phyloP scores from a whole-genome alignment of 352 stramenopile species.

The Lagenidium giganteum region DNA sequence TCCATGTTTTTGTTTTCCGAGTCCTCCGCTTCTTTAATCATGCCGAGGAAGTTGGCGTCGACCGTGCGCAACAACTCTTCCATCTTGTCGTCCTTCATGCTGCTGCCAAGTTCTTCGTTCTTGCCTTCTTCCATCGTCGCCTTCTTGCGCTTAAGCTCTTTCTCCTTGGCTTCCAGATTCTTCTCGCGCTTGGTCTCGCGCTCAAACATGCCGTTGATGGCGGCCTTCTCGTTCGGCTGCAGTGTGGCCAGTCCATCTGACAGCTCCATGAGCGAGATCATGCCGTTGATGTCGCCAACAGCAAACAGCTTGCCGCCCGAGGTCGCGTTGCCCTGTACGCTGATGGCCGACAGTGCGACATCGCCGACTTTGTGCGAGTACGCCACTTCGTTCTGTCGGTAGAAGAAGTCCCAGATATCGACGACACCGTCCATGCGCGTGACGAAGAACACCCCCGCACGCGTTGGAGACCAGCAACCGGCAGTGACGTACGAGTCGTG shows the following conservation, averaged over 20 bases:
- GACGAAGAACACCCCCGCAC: slow-evolving; percentile 96
- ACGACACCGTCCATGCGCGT: slow-evolving; percentile 95
- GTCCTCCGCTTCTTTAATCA: slow-evolving; percentile 96
- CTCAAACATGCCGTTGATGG: slow-evolving; percentile 96
- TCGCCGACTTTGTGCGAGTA: slow-evolving; percentile 97
- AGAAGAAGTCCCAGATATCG: slow-evolving; percentile 98
- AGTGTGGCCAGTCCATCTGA: slow-evolving; percentile 89
- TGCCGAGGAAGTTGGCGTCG: slow-evolving; percentile 92
- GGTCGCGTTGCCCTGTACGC: slow-evolving; percentile 89
- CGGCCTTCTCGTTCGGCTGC: slow-evolving; percentile 93
- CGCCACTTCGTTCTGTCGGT: slow-evolving; percentile 95
- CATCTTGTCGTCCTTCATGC: slow-evolving; percentile 91
- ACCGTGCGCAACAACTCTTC: slow-evolving; percentile 91
- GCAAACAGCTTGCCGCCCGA: slow-evolving; percentile 91
- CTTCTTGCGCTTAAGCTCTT: slow-evolving; percentile 84
- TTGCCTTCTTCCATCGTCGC: slow-evolving; percentile 79
- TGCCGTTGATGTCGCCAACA: slow-evolving; percentile 94
- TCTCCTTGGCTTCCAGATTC: slow-evolving; percentile 89
- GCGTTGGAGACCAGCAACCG: slow-evolving; percentile 95
- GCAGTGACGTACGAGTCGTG: slow-evolving; percentile 94
- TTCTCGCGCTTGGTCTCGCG: slow-evolving; percentile 96
- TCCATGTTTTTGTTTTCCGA: slow-evolving; percentile 88
- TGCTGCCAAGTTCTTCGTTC: slow-evolving; percentile 47
- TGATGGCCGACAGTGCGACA: slow-evolving; percentile 89
- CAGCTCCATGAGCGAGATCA: slow-evolving; percentile 95